phyloP scores from a whole-genome alignment of 306 rosid genomes.

The Vicia faba region DNA sequence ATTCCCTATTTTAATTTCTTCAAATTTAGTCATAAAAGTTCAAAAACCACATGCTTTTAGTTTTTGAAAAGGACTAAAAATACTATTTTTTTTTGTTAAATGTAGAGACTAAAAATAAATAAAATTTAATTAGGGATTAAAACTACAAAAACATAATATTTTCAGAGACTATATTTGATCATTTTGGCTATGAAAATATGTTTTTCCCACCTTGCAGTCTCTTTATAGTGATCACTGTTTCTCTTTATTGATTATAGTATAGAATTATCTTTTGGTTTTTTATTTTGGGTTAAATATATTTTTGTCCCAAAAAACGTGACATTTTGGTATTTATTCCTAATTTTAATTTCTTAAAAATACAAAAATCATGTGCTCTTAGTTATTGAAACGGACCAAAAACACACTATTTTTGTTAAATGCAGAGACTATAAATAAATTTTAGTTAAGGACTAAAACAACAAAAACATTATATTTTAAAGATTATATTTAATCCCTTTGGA shows the following conservation, averaged over 20 bases:
- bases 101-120: too few relatives aligned
- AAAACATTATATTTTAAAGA: neutral
- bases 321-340: neutral
- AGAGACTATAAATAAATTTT: constrained; percentile 8
- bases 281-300: neutral
- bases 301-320: neutral
- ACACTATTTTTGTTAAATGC: neutral
- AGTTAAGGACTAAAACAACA: neutral
- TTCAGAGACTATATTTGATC: neutral
- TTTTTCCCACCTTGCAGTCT: constrained; percentile 15
- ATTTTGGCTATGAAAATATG: neutral
- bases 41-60: neutral
- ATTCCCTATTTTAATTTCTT: neutral
- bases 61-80: neutral
- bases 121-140: too few relatives aligned
- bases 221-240: constrained; percentile 15
- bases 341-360: neutral
- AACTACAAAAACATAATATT: neutral
- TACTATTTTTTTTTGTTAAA: too few relatives aligned
- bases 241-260: neutral
- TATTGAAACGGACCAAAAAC: neutral
- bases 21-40: neutral
- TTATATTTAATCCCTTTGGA: neutral
- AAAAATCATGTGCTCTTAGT: neutral
- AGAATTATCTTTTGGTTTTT: neutral